Evolutionary conservation across 805 yeast species (phyloP), one percentile per base, ranked within the genome.

Genomic region (Suhomyces sp.): DNA sequence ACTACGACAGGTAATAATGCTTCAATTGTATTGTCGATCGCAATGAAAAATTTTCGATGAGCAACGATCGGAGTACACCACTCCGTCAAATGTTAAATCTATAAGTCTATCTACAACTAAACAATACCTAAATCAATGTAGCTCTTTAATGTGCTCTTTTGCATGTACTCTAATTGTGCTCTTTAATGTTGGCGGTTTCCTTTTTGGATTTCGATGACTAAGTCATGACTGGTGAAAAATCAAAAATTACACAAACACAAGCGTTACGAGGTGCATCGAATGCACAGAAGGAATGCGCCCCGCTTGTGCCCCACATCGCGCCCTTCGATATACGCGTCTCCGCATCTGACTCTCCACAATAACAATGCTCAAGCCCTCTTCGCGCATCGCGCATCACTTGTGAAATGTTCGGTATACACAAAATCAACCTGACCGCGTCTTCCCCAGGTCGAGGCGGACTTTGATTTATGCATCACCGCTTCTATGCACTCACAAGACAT

Each of bases 271-370:
- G 42, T 19, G 24, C 42, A 38, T 10, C 19, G 3, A 17, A 38
- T 38, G 42, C 24, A 38, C 24, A 17, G 42, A 24, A 44, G 33
- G 12, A 8, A 8, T 24, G 24, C 22, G 26, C 47, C 36, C 47
- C 47, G 23, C 47, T 9, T 26, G 12, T 44, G 47, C 47, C 47
- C 47, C 47, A 27, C 47, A 17, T 22, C 45, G 31, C 45, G 45
- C 45, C 26, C 45, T n/a, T 17, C 24, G 42, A 38, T 33, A 6
- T 17, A 38, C 42, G 42, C 42, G 42, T 38, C 42, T 8, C 24
- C 42, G 42, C 42, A 6, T 38, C 5, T 38, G 12, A 15, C 5
- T 38, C 19, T 35, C 10, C 40, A n/a, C 42, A 15, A 36, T n/a
- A 15, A 36, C n/a, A 13, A 15, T 38, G 33, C 36, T 13, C 36